Conservation (phyloP, 2,329 filamentous ascomycete genomes). For the Paracorniculantispora psalliotae region DNA sequence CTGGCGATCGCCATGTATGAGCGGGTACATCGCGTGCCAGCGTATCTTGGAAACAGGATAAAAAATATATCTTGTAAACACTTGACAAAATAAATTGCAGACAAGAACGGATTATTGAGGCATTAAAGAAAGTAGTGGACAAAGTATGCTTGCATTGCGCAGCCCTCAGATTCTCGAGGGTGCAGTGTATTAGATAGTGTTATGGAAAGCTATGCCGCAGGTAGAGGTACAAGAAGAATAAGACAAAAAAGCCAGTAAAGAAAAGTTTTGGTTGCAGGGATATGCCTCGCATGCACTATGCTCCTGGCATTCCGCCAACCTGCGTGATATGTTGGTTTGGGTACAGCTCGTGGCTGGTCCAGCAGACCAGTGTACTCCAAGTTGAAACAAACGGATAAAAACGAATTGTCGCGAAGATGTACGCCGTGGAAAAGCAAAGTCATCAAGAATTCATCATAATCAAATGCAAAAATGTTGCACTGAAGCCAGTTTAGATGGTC, state of each 20-base stretch:
- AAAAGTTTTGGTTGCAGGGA: neutral
- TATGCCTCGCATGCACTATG: constrained; percentile 13
- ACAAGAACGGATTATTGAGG: too few species aligned
- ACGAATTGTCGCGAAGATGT: neutral
- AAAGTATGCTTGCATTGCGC: constrained; percentile 1
- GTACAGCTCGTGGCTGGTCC: neutral
- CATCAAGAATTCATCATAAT: constrained; percentile 2
- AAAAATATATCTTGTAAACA: too few species aligned
- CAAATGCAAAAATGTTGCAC: neutral
- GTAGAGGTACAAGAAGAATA: constrained; percentile 9
- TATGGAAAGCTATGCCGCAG: constrained; percentile 6
- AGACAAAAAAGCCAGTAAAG: constrained; percentile 3
- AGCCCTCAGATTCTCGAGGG: neutral
- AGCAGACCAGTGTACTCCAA: neutral
- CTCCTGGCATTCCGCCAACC: constrained; percentile 4
- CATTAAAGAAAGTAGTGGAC: too few species aligned
- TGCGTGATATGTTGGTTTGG: neutral
- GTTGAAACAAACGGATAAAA: neutral
- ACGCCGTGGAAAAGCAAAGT: constrained; percentile 7
- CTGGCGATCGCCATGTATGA: neutral
- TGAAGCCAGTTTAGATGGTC: neutral
- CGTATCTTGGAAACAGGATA: too few species aligned
- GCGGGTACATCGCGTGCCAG: neutral
- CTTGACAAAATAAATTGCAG: too few species aligned
- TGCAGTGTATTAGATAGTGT: constrained; percentile 10